Evolutionary conservation across 306 rosid genomes (phyloP), one percentile per base, ranked within the genome.

Genomic region (Casuarina equisetifolia): DNA sequence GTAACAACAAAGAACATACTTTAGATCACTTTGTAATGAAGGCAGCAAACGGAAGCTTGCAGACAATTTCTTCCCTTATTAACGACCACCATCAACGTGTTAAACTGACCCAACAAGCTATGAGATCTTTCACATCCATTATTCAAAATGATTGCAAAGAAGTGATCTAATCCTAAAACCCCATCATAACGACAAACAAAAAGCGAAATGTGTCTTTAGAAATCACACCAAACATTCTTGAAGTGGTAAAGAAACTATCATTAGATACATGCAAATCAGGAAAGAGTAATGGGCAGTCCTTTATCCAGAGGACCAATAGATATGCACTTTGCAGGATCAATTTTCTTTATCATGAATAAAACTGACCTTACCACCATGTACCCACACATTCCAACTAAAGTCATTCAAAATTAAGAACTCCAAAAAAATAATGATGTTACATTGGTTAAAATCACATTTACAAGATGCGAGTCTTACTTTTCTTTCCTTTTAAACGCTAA

Each of bases 151-250:
- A 70, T 57, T 6, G 51, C 74, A 52, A n/a, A 70, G 72, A 3
- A 58, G 76, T 38, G 71, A 78, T 17, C n/a, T 15, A 66, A 42
- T 48, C 59, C 73, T 32, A 54, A 9, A 39, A 73, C 13, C 38
- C 15, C 9, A 74, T 32, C 62, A 45, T 52, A 15, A 66, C 13
- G 6, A 72, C 74, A 79, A 66, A 57, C n/a, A 19, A 11, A 76
- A 57, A 49, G 71, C 8, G 45, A 75, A 71, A 48, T 59, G 16
- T 48, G 63, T 35, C 71, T 11, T 66, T 11, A 19, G 16, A 36
- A 40, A 20, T 38, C 32, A 74, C 1, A 36, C 49, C 16, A 66
- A 67, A 83, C 76, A 72, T 55, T 44, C 16, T 17, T 78, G 50
- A 13, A 25, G 39, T 71, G 40, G 72, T 50, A 57, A 58, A 48